Evolutionary conservation across 768 basidiomycete genomes (phyloP), one percentile per base, ranked within the genome.

Genomic region (Termitomyces titanicus): DNA sequence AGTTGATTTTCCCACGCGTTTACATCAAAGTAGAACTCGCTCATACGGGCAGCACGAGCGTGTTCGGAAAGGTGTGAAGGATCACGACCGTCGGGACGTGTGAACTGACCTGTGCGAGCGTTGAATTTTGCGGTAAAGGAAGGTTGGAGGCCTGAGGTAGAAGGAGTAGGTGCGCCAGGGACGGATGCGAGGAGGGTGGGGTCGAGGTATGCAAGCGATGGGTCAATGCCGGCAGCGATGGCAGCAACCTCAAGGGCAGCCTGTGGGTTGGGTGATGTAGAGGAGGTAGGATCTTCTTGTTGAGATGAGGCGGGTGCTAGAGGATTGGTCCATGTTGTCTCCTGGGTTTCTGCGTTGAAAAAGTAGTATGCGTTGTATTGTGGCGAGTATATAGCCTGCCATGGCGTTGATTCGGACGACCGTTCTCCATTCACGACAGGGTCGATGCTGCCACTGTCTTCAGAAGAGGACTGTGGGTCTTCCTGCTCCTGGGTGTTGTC

Each of bases 261-360:
- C 61, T 77, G 75, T 37, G 76, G 73, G 5, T 68, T 64, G 18
- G 72, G 66, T 27, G 62, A 60, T 29, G 58, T 29, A 53, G 70
- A 57, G 34, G 71, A 51, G 18, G 68, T 55, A 9, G 66, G 59
- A 27, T 50, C 27, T 12, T 50, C 34, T 37, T 27, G 38, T 18
- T 39, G 29, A 18, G 44, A 13, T 12, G 38, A 2, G 66, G 29
- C 51, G 11, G 63, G 38, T 24, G 66, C 59, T 12, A 94, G 74
- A 10, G 91, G 91, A 64, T 93, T 93, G 27, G 74, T 72, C 92
- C 92, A 93, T 2, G 91, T 93, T 17, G 91, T 93, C 72, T 92
- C 83, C 51, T 85, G 76, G 0, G 91, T 92, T 56, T 72, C 68
- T 10, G 82, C 54, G 70, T 92, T 94, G 78, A 79, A 89, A 74